Base-by-base conservation (phyloP, 805 yeast genomes). In the Candida golubevii region DNA sequence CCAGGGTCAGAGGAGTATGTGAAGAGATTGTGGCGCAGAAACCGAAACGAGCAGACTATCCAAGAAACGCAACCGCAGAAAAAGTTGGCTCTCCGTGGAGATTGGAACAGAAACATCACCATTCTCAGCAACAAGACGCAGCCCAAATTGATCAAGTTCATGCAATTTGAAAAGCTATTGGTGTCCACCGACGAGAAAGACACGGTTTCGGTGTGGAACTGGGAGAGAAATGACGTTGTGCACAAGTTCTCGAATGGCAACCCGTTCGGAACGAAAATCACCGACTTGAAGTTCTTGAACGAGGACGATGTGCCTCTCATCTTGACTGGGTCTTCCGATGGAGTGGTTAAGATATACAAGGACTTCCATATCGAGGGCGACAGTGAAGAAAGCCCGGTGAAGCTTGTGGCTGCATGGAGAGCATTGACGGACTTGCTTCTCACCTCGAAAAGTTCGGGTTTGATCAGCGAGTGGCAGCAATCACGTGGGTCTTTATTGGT, bases 391-490 rank as follows among this genome's bases (percentile, higher is more conserved):
- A 48, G 52, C 6, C 54, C 56, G 8, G 72, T 82, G 7, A 83
- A 84, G 53, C 64, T 88, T 41, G 80, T 89, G 2, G 78, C 96
- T 0, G 79, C 97, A 0, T 93, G 98, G 97, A 77, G 97, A 61
- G 97, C 96, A 0, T 72, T 93, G 46, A 85, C 95, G 0, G 97
- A 90, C 61, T 72, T 91, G 58, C 66, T 88, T 13, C 71, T 88
- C 26, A 83, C 95, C 0, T 86, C 91, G 26, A 76, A 87, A 56
- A 83, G 89, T 26, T 80, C 88, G 12, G 97, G 97, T 4, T 68
- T 91, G 41, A 76, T 88, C 14, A 80, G 90, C 9, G 98, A 93
- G 54, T 93, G 99, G 99, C 98, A 91, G 62, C 99, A 93, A 59
- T 84, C 93, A 36, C 72, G 97, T 48, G 99, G 99, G 0, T 80